phyloP scores from a whole-genome alignment of 176 grass and related monocot genomes.

The Carex kokanica region DNA sequence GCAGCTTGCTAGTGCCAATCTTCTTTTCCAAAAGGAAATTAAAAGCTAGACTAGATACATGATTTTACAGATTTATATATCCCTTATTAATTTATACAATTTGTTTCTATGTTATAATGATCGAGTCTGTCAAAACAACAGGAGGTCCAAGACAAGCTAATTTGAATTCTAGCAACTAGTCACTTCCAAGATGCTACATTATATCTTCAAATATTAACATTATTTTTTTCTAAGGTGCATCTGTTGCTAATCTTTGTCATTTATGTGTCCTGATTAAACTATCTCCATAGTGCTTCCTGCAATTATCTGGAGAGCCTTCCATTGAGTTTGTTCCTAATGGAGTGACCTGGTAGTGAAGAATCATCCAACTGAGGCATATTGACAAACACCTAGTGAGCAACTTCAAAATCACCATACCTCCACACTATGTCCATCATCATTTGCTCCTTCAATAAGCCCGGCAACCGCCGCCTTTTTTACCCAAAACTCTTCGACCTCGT shows the following conservation, averaged over 20 bases:
- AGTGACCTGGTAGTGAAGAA: not conserved
- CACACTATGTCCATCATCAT: not conserved
- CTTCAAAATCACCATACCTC: conserved; percentile 63
- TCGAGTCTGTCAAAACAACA: not conserved
- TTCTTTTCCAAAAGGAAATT: not conserved
- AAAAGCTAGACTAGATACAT: not conserved
- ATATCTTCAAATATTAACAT: not conserved
- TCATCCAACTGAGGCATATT: not conserved
- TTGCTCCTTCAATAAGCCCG: conserved; percentile 41
- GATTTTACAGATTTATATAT: not conserved
- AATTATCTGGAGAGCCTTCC: conserved; percentile 5
- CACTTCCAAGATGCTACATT: not conserved
- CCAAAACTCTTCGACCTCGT: conserved; percentile 70
- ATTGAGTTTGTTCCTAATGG: not conserved
- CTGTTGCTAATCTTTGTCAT: not conserved
- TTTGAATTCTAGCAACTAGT: not conserved
- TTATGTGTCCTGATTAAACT: not conserved
- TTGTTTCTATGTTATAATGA: not conserved
- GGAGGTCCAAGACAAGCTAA: not conserved
- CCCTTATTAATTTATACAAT: not conserved
- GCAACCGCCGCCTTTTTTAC: conserved; percentile 56
- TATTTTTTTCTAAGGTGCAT: not conserved
- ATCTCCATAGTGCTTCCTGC: not conserved
- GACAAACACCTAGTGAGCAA: not conserved
- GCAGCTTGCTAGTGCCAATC: not conserved